A percentile compares a stretch with the other conserved stretches of the same genome.
Conservation (phyloP, 495 filamentous ascomycete genomes). For the Aspergillus sclerotioniger region DNA sequence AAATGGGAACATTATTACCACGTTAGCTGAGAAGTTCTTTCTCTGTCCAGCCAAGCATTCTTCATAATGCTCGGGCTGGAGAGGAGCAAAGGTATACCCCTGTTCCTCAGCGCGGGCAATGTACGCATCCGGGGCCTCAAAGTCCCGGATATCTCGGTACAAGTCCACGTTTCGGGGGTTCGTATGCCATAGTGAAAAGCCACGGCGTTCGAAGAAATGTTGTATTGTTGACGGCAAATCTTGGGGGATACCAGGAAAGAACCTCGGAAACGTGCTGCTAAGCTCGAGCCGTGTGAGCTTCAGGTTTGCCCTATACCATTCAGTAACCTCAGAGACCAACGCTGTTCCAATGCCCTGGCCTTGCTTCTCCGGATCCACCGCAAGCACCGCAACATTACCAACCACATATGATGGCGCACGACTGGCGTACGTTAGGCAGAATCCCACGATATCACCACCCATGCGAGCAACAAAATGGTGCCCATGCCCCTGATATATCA, state of each 20-base stretch:
- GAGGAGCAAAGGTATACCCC: slow-evolving; percentile 41
- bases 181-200: slow-evolving; percentile 34
- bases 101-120: slow-evolving; percentile 30
- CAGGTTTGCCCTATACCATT: slow-evolving; percentile 29
- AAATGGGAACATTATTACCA: slow-evolving; percentile 23
- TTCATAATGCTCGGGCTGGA: slow-evolving; percentile 37
- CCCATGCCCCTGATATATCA: slow-evolving; percentile 28
- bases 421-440: slow-evolving; percentile 42
- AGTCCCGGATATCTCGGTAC: slow-evolving; percentile 40
- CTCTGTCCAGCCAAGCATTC: slow-evolving; percentile 45
- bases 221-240: slow-evolving; percentile 36
- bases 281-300: slow-evolving; percentile 28
- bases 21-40: slow-evolving; percentile 41
- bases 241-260: slow-evolving; percentile 48
- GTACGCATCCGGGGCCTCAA: slow-evolving; percentile 37
- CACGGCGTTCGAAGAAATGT: slow-evolving; percentile 46
- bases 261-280: slow-evolving; percentile 47
- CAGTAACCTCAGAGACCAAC: slow-evolving; percentile 34
- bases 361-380: slow-evolving; percentile 39
- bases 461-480: slow-evolving; percentile 39
- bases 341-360: slow-evolving; percentile 43
- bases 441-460: slow-evolving; percentile 34
- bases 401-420: not conserved
- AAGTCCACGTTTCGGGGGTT: slow-evolving; percentile 39
- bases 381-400: slow-evolving; percentile 15